Evolutionary conservation across 73 alveolate genomes (phyloP).

Genomic region (Symbiodinium natans): DNA sequence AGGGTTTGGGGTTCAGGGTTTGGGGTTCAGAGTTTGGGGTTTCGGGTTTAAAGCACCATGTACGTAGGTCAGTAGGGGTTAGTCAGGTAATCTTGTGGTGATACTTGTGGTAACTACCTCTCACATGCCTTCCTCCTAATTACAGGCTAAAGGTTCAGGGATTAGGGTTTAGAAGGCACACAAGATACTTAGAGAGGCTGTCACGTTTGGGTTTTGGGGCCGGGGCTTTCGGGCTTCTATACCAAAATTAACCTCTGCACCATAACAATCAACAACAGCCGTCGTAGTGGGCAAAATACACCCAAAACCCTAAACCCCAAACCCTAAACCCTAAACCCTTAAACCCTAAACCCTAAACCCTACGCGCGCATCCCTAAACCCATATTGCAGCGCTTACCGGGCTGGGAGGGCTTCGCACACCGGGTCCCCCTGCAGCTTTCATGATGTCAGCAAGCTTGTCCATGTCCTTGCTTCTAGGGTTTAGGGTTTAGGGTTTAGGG

Average conservation of each 20-base stretch:
- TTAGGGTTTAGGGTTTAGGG: background rate
- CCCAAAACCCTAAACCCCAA: no score
- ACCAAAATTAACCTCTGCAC: no score
- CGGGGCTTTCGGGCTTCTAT: no score
- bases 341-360: no score
- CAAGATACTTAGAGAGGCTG: no score
- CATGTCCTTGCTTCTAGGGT: constrained; percentile 23
- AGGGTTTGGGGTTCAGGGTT: no score
- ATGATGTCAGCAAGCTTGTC: constrained; percentile 60
- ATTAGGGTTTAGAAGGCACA: background rate
- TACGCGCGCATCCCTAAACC: background rate
- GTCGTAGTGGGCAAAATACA: no score
- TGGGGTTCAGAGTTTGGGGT: no score
- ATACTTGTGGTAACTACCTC: background rate
- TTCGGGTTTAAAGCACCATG: background rate
- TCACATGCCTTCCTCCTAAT: background rate
- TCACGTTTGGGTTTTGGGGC: no score
- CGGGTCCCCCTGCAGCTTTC: constrained; percentile 31
- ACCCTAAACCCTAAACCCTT: no score
- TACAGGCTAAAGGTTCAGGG: background rate
- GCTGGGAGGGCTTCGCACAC: background rate
- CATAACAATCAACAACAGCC: no score
- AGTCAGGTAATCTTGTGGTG: background rate
- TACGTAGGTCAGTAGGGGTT: background rate
- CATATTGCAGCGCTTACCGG: background rate